Percentiles rank a stretch among this genome's conserved stretches.
Evolutionary conservation across 2,329 filamentous ascomycete genomes (phyloP).

Genomic region (Exophiala xenobiotica): DNA sequence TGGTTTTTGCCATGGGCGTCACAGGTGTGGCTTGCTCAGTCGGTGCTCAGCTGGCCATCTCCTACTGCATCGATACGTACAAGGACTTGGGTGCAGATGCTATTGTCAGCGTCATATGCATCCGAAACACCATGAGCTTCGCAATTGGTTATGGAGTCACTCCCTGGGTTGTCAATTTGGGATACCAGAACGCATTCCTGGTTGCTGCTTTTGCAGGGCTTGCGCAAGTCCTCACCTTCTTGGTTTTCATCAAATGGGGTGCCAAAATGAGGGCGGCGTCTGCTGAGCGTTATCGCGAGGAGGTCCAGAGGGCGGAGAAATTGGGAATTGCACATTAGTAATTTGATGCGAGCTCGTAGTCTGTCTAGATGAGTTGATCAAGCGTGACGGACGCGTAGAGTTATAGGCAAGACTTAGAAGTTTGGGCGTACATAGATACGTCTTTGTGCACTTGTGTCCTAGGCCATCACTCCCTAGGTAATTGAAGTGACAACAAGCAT

Average conservation of each 20-base stretch:
- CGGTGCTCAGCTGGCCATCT: slow-evolving; percentile 44
- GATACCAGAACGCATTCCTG: slow-evolving; percentile 42
- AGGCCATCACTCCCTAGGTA: no score
- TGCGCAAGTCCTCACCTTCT: slow-evolving; percentile 38
- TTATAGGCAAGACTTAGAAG: no score
- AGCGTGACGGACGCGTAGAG: slow-evolving; percentile 33
- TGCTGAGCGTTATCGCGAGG: slow-evolving; percentile 37
- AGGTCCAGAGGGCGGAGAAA: background rate
- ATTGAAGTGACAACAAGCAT: background rate
- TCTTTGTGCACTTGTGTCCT: no score
- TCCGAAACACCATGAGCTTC: slow-evolving; percentile 53
- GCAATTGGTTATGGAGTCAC: slow-evolving; percentile 46
- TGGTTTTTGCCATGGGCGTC: slow-evolving; percentile 50
- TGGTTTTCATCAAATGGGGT: slow-evolving; percentile 41
- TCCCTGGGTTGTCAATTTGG: slow-evolving; percentile 44
- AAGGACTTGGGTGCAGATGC: slow-evolving; percentile 50
- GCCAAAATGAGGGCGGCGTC: slow-evolving; percentile 37
- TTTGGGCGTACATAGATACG: no score
- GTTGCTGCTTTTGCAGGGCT: slow-evolving; percentile 42
- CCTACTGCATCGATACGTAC: slow-evolving; percentile 52
- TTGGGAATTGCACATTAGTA: background rate
- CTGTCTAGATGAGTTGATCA: slow-evolving; percentile 46
- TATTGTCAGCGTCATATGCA: slow-evolving; percentile 50
- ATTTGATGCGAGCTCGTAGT: slow-evolving; percentile 7
- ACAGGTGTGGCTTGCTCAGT: slow-evolving; percentile 46